Evolutionary conservation across 495 filamentous ascomycete species (phyloP).

Genomic region (Aspergillus asperescens): DNA sequence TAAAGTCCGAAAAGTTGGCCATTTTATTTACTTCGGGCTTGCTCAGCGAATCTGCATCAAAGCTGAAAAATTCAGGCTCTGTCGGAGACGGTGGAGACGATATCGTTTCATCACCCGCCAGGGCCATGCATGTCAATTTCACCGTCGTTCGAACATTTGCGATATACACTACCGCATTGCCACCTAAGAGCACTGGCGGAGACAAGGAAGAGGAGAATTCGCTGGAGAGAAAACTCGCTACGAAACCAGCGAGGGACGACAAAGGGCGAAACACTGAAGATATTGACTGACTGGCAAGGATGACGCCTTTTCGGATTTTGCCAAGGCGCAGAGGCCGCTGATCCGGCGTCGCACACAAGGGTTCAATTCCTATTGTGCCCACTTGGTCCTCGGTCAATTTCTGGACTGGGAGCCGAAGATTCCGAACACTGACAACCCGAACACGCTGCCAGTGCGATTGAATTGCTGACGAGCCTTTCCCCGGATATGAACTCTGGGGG

Average conservation of each 20-base stretch:
- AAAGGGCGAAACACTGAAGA: conserved; percentile 30
- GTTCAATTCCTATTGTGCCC: conserved; percentile 78
- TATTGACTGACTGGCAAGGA: conserved; percentile 58
- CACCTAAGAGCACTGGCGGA: conserved; percentile 48
- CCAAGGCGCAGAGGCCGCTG: conserved; percentile 25
- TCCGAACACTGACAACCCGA: conserved; percentile 78
- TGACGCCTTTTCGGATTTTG: conserved; percentile 77
- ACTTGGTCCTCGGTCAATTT: conserved; percentile 76
- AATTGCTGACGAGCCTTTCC: conserved; percentile 22
- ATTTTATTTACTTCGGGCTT: conserved; percentile 17
- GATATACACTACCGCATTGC: conserved; percentile 72
- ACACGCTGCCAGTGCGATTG: conserved; percentile 64
- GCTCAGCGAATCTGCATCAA: conserved; percentile 51
- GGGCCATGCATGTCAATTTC: conserved; percentile 54
- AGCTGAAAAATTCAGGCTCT: conserved; percentile 58
- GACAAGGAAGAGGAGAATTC: conserved; percentile 39
- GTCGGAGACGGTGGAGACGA: conserved; percentile 29
- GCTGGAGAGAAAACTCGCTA: conserved; percentile 39
- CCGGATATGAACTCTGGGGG: conserved; percentile 22
- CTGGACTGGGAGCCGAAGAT: conserved; percentile 78
- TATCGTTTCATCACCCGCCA: conserved; percentile 33
- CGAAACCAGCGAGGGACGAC: conserved; percentile 46
- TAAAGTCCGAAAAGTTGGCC: conserved; percentile 26
- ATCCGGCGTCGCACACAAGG: conserved; percentile 33
- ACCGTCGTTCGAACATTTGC: conserved; percentile 81